Evolutionary conservation across 2,329 filamentous ascomycete genomes (phyloP).

Genomic region (Colletotrichum shisoi): DNA sequence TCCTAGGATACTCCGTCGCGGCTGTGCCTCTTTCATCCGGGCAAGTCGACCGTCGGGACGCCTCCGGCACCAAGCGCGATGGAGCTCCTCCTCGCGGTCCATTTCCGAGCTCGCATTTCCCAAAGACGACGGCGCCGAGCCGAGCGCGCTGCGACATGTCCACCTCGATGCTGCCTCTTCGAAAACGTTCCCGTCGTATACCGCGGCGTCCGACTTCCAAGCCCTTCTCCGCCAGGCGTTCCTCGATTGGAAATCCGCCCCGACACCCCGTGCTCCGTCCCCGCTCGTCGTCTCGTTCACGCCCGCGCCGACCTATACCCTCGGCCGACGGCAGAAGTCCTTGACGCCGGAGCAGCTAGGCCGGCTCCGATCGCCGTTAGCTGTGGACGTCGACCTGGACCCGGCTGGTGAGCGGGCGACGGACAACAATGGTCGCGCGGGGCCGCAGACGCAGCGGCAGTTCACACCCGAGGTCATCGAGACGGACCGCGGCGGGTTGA

Average conservation of each 20-base stretch:
- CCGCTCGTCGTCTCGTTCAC: slow-evolving; percentile 84
- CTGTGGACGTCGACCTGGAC: slow-evolving; percentile 44
- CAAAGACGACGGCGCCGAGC: slow-evolving; percentile 16
- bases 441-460: slow-evolving; percentile 44
- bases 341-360: slow-evolving; percentile 57
- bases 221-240: slow-evolving; percentile 46
- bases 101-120: slow-evolving; percentile 24
- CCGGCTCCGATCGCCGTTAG: slow-evolving; percentile 55
- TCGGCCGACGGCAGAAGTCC: slow-evolving; percentile 78
- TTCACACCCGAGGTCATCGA: slow-evolving; percentile 69
- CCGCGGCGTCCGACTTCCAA: slow-evolving; percentile 35
- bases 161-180: slow-evolving; percentile 20
- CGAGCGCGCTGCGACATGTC: slow-evolving; percentile 34
- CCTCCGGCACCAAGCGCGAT: slow-evolving; percentile 9
- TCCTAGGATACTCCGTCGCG: not conserved
- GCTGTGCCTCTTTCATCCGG: not conserved
- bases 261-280: slow-evolving; percentile 56
- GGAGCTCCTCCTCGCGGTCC: slow-evolving; percentile 30
- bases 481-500: slow-evolving; percentile 85
- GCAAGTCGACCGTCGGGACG: not conserved
- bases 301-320: slow-evolving; percentile 84
- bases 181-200: slow-evolving; percentile 20
- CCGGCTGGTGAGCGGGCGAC: not conserved
- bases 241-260: slow-evolving; percentile 49
- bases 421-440: not conserved